Conservation (phyloP, 495 filamentous ascomycete species). For the Rusavskia elegans region DNA sequence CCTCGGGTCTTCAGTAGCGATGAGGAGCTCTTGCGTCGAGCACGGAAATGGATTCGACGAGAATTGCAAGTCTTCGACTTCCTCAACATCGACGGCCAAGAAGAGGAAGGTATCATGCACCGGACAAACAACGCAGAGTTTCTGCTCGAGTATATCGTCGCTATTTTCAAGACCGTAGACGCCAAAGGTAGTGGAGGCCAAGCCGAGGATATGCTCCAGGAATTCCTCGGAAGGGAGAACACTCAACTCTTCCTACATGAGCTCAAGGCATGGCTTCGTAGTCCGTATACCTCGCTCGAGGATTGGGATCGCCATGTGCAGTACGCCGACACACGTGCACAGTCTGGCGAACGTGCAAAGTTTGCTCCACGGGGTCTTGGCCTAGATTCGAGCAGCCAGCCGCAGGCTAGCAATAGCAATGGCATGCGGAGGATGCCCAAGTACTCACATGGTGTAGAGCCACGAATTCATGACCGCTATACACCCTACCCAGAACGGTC, state of each 20-base stretch:
- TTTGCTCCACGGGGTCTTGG: too few species aligned
- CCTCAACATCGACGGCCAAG: slow-evolving; percentile 28
- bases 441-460: too few species aligned
- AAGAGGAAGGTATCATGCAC: slow-evolving; percentile 18
- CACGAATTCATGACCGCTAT: too few species aligned
- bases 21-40: slow-evolving; percentile 57
- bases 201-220: slow-evolving; percentile 74
- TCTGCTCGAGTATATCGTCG: slow-evolving; percentile 73
- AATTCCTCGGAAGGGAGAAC: slow-evolving; percentile 69
- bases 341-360: neutral
- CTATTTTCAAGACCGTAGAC: slow-evolving; percentile 80
- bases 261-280: slow-evolving; percentile 63
- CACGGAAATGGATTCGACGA: slow-evolving; percentile 74
- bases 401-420: too few species aligned
- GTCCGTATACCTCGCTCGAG: slow-evolving; percentile 50
- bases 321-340: slow-evolving; percentile 31
- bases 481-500: too few species aligned
- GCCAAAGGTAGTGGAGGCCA: slow-evolving; percentile 72
- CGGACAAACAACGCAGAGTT: slow-evolving; percentile 73
- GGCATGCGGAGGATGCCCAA: too few species aligned
- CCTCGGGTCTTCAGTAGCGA: slow-evolving; percentile 47
- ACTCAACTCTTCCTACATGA: slow-evolving; percentile 75
- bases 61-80: slow-evolving; percentile 83
- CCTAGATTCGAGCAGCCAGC: too few species aligned
- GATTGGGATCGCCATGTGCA: slow-evolving; percentile 76